Evolutionary conservation across 2,329 filamentous ascomycete genomes (phyloP), one percentile per base, ranked within the genome.

Genomic region (Xylariaceae sp.): DNA sequence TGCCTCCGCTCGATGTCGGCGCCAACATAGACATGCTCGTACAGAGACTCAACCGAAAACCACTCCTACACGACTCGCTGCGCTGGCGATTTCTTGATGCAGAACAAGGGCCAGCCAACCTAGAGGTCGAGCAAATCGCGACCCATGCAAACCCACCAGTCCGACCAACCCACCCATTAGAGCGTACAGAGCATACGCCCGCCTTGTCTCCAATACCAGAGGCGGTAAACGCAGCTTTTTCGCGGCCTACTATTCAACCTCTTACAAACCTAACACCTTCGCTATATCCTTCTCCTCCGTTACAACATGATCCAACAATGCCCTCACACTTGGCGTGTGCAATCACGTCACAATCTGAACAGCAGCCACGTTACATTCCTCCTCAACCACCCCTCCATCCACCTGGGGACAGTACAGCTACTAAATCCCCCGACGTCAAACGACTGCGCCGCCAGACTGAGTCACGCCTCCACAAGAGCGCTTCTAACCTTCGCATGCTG

Each of bases 401-500:
- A 18, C 18, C 34, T 12, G 39, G 51, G n/a, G 47, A 47, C n/a
- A 51, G 19, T 22, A 6, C 31, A 4, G 17, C 22, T 11, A 19
- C 42, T 16, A 54, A 41, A 47, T 3, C 39, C 19, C 41, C 14
- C 16, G 48, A 57, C 34, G 16, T 34, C 10, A 53, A 54, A 33
- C 53, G 34, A 31, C 33, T 51, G 9, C 55, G 55, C 33, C 48
- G 52, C 19, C 46, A 49, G 16, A 49, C 53, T 9, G 59, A 60
- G 4, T 45, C 52, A 19, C 55, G 53, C 28, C 41, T 46, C 41
- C 51, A 53, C 33, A 60, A 48, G 45, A 59, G 56, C 33, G 43
- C 54, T 18, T 53, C 60, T 9, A 63, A 57, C 33, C 52, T 56
- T 41, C 60, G 61, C 12, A 55, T 56, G 34, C 31, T 60, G 19